Evolutionary conservation across 176 grass and related monocot genomes (phyloP), one percentile per base, ranked within the genome.

Genomic region (Musa schizocarpa): DNA sequence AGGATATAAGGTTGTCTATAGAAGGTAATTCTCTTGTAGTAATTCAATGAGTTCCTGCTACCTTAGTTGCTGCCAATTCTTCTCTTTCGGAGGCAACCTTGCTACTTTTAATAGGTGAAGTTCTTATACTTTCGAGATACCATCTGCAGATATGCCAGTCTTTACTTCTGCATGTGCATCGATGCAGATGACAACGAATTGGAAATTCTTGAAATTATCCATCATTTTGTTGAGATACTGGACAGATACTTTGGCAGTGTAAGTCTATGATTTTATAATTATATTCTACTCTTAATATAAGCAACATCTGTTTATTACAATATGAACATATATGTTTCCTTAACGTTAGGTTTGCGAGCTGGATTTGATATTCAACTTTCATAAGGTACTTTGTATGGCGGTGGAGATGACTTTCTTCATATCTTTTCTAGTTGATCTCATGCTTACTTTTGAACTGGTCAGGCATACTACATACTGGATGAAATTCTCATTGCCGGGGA

Each of bases 111-210:
- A 26, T 52, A 53, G 51, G 62, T 24, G 29, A 74, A 26, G 61
- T n/a, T 65, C 17, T 72, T 65, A 29, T 43, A 53, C 13, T 57
- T 58, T 21, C 11, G 62, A 16, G 53, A 21, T 65, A 68, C 76
- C 27, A 65, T 49, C n/a, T 72, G 2, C 66, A 99, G 95, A 86
- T 99, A 99, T 84, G 95, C 95, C 1, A 99, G 95, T 78, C 84
- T 99, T 54, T 99, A 99, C 87, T 99, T 99, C 83, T 99, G 95
- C 86, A 99, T 99, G 90, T 99, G 95, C 83, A 88, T 94, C 74
- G 88, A 99, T 81, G 79, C 90, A 65, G 86, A 91, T 53, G 95
- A 99, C 76, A 99, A 99, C 76, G 95, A 94, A 85, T 88, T 99
- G 0, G 95, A 99, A 81, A 71, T 94, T 73, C 95, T 99, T 74